Percentiles rank a stretch among this genome's conserved stretches.
phyloP scores from a whole-genome alignment of 1,139 yeast genomes.

The Taiozyma sp. region DNA sequence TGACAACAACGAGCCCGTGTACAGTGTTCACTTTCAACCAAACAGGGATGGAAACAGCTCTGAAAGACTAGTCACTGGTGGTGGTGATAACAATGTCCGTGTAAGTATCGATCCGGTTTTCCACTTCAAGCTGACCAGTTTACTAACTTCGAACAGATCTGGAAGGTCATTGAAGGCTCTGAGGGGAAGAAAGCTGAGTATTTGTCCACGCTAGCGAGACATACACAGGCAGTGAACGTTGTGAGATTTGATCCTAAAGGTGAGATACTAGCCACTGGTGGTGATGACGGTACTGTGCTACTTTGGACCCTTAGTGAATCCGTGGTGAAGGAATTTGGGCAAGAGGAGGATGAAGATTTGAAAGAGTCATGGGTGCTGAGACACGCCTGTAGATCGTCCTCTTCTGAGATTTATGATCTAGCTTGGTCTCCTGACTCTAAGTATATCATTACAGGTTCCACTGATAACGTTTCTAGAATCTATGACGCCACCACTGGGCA shows the following conservation, averaged over 20 bases:
- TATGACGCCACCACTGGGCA: constrained; percentile 56
- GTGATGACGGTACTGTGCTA: constrained; percentile 88
- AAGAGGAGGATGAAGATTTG: constrained; percentile 48
- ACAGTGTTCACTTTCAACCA: constrained; percentile 78
- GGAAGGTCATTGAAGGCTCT: constrained; percentile 32
- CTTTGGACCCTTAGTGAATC: constrained; percentile 67
- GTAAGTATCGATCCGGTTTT: constrained; percentile 36
- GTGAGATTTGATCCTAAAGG: constrained; percentile 77
- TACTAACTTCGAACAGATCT: constrained; percentile 15
- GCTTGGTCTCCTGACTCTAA: constrained; percentile 87
- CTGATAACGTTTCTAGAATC: constrained; percentile 80
- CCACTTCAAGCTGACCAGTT: not conserved
- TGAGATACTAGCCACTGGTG: constrained; percentile 74
- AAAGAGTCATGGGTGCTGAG: constrained; percentile 70
- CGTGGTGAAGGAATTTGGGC: constrained; percentile 53
- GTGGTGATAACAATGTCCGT: constrained; percentile 89
- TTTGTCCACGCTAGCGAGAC: constrained; percentile 76
- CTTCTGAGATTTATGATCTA: constrained; percentile 82
- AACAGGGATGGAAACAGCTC: constrained; percentile 21
- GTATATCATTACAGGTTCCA: constrained; percentile 80
- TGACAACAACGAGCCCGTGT: constrained; percentile 76
- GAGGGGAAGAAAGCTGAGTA: constrained; percentile 41
- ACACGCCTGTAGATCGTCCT: constrained; percentile 51
- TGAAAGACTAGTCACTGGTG: constrained; percentile 75
- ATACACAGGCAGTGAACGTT: constrained; percentile 91